These are phyloP conservation scores for Rubroboletus satanas DNA, from an alignment of 768 basidiomycete species.

Conservation along the genomic window DNA sequence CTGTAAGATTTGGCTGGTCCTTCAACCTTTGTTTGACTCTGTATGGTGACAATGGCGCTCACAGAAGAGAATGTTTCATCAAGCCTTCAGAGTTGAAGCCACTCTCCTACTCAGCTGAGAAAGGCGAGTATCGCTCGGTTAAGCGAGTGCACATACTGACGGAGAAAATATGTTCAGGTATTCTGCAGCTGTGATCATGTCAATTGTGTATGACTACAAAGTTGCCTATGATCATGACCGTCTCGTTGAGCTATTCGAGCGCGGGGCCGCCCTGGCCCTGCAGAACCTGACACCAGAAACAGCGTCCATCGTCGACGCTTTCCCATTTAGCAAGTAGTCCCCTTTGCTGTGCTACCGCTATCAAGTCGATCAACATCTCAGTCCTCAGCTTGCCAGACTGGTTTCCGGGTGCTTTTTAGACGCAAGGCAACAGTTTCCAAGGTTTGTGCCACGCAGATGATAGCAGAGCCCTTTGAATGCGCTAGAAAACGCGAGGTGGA, in stretches of 20 bases:
- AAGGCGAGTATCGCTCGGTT: constrained; percentile 3
- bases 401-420: constrained; percentile 27
- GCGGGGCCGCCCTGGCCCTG: constrained; percentile 22
- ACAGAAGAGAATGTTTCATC: constrained; percentile 24
- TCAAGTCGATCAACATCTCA: background rate
- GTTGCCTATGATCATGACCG: constrained; percentile 35
- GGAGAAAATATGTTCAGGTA: constrained; percentile 17
- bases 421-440: constrained; percentile 12
- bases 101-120: constrained; percentile 15
- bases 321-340: constrained; percentile 20
- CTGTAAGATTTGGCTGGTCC: constrained; percentile 19
- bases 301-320: constrained; percentile 15
- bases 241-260: constrained; percentile 37
- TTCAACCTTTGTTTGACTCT: constrained; percentile 15
- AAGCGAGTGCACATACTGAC: background rate
- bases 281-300: constrained; percentile 14
- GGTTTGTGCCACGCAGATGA: constrained; percentile 7
- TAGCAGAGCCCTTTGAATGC: constrained; percentile 15
- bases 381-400: constrained; percentile 24
- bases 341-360: too few species aligned
- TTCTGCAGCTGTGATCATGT: constrained; percentile 36
- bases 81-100: constrained; percentile 21
- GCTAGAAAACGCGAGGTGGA: constrained; percentile 12
- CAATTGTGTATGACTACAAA: constrained; percentile 39
- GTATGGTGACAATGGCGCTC: constrained; percentile 24